These are phyloP conservation scores for Canavalia gladiata DNA, from an alignment of 306 rosid genomes.

Conservation along the genomic window DNA sequence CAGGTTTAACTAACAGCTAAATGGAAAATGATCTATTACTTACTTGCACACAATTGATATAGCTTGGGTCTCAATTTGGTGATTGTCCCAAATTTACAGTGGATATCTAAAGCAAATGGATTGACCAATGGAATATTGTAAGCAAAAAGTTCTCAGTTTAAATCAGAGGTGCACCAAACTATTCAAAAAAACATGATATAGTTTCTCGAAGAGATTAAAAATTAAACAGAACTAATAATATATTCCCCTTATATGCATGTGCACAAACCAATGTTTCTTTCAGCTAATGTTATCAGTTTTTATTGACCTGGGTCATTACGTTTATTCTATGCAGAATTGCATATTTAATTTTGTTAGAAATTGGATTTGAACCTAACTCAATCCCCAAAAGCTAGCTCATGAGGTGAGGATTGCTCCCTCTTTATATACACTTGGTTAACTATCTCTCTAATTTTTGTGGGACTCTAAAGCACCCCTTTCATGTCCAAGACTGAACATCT, in stretches of 20 bases:
- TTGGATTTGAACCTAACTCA: no score
- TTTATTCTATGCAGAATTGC: background rate
- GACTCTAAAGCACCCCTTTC: no score
- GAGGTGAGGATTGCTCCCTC: no score
- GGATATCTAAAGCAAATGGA: conserved; percentile 1
- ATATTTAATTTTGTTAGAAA: no score
- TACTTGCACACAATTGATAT: background rate
- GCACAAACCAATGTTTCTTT: conserved; percentile 10
- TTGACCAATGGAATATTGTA: background rate
- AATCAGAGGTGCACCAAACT: conserved; percentile 2
- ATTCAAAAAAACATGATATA: conserved; percentile 25
- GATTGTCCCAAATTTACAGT: background rate
- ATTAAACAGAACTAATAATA: conserved; percentile 33
- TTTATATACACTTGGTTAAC: no score
- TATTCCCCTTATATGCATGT: background rate
- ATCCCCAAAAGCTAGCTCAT: no score
- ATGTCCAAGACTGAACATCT: no score
- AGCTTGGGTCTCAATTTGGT: conserved; percentile 20
- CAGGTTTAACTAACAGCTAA: conserved; percentile 17
- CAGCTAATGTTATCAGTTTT: conserved; percentile 24
- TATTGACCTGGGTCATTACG: conserved; percentile 3
- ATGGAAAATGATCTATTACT: conserved; percentile 13
- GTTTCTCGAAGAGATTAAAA: conserved; percentile 28
- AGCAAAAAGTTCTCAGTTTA: conserved; percentile 3
- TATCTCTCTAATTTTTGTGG: no score